Percentiles rank a stretch among this genome's conserved stretches.
Evolutionary conservation across 768 basidiomycete species (phyloP).

Genomic region (Mycena vitilis): DNA sequence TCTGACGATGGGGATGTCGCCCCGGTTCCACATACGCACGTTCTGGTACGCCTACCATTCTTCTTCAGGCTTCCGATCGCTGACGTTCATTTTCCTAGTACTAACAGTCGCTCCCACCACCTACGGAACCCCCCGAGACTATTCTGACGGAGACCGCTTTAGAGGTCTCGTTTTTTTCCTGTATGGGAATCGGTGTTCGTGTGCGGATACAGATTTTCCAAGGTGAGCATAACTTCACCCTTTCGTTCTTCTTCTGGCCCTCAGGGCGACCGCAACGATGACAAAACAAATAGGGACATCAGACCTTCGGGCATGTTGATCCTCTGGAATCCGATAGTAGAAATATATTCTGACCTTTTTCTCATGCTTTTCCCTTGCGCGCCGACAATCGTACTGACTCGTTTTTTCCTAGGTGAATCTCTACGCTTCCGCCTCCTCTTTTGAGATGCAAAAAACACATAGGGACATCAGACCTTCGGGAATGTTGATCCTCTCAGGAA

Average conservation of each 20-base stretch:
- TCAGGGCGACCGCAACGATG: constrained; percentile 45
- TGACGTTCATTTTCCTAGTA: constrained; percentile 10
- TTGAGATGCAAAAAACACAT: constrained; percentile 48
- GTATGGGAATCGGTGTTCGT: too few species aligned
- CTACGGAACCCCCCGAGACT: constrained; percentile 46
- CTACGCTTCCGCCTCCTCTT: constrained; percentile 6
- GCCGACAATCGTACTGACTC: neutral
- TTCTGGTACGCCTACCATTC: constrained; percentile 17
- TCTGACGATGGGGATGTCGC: constrained; percentile 65
- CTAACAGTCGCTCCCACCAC: constrained; percentile 16
- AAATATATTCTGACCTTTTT: constrained; percentile 44
- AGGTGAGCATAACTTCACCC: constrained; percentile 58
- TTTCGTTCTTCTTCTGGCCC: neutral
- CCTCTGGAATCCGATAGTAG: constrained; percentile 76
- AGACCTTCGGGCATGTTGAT: constrained; percentile 73
- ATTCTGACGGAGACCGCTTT: constrained; percentile 55
- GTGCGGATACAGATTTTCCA: constrained; percentile 58
- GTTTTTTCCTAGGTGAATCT: constrained; percentile 45
- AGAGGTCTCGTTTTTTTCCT: too few species aligned
- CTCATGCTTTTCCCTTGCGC: neutral
- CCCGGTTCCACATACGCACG: neutral
- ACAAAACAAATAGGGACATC: constrained; percentile 72
- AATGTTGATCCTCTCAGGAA: constrained; percentile 54
- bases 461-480: constrained; percentile 53
- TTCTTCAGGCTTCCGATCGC: neutral